Evolutionary conservation across 2,329 filamentous ascomycete genomes (phyloP), one percentile per base, ranked within the genome.

Genomic region (Dactylonectria macrodidyma): DNA sequence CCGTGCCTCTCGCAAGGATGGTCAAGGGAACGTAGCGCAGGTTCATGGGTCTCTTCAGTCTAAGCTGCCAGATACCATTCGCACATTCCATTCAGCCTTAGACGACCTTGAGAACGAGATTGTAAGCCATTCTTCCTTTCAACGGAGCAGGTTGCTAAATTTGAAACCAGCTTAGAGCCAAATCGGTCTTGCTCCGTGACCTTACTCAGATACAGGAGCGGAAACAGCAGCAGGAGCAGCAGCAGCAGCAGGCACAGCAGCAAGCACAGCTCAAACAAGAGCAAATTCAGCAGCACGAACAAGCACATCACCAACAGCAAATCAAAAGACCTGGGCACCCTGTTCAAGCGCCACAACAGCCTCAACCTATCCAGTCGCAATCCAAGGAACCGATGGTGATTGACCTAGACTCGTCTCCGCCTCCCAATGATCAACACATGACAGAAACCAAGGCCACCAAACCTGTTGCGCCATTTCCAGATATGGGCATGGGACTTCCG

Each of bases 61-160:
- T 51, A 86, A 84, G 72, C 77, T 88, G 62, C 79, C 82, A 36
- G 84, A 86, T 48, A 82, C 82, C n/a, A 82, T 87, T 62, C 79
- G 78, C 44, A 76, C 78, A 7, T 89, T 88, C 74, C 87, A 90
- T 66, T 79, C 79, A 62, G 85, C 86, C 8, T 78, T 91, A 2
- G 87, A 90, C 68, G 85, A 88, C 7, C 74, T 91, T 5, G 89
- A 91, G 74, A 79, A 78, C 65, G 87, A 90, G 30, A 88, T 90
- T 74, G 88, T 90, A 80, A 77, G 84, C 65, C 7, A 16, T 5
- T n/a, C 36, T 24, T 5, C 14, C 8, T 7, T 16, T 26, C 11
- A 1, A 19, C 6, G 11, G 14, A 11, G 22, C 12, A 5, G 33
- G 36, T 38, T 59, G 54, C 67, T 74, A 59, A 71, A 65, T 26